Evolutionary conservation across 306 rosid genomes (phyloP).

Genomic region (Medicago ruthenica): DNA sequence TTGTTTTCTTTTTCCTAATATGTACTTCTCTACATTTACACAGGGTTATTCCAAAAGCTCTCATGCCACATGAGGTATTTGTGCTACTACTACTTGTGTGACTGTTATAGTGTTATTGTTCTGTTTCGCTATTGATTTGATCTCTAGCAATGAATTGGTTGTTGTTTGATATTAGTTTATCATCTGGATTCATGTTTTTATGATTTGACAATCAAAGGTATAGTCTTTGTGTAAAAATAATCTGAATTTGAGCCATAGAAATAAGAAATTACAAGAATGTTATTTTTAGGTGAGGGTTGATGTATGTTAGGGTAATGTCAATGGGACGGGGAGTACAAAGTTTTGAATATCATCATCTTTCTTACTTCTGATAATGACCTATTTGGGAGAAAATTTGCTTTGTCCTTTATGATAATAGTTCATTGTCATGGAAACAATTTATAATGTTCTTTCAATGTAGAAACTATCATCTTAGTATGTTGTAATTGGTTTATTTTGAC

Average conservation of each 20-base stretch:
- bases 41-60: constrained; percentile 94
- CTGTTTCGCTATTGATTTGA: not conserved
- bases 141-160: constrained; percentile 15
- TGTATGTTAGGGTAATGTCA: no score
- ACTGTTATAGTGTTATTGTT: not conserved
- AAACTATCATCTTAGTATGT: constrained; percentile 10
- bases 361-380: constrained; percentile 5
- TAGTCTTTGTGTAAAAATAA: constrained; percentile 11
- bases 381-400: constrained; percentile 25
- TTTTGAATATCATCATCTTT: constrained; percentile 15
- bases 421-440: constrained; percentile 18
- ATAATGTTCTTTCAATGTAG: constrained; percentile 15
- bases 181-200: constrained; percentile 16
- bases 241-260: not conserved
- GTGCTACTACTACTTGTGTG: constrained; percentile 19
- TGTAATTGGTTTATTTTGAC: constrained; percentile 45
- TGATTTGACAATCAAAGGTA: constrained; percentile 1
- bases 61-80: constrained; percentile 82
- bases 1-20: not conserved
- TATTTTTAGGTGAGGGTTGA: not conserved
- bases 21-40: constrained; percentile 43
- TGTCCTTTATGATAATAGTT: constrained; percentile 17
- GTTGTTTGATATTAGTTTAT: constrained; percentile 27
- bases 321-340: not conserved
- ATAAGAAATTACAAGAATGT: not conserved